Conservation (phyloP, 75 land plant species). For the Selaginella moellendorffii region DNA sequence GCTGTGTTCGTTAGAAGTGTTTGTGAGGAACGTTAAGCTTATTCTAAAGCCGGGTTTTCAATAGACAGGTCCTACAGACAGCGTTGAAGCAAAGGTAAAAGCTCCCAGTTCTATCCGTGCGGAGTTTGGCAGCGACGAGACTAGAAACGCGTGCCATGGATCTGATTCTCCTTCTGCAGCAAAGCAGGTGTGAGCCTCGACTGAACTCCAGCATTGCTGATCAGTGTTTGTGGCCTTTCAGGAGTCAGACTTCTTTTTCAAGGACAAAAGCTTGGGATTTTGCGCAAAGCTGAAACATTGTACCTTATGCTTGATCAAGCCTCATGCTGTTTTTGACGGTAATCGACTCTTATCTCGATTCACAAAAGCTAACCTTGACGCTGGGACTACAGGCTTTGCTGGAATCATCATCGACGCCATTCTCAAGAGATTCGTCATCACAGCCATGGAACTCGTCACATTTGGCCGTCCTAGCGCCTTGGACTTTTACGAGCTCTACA, state of each 20-base stretch:
- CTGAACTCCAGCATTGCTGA: not conserved
- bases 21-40: not conserved
- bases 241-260: slow-evolving; percentile 29
- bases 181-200: slow-evolving; percentile 12
- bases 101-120: slow-evolving; percentile 32
- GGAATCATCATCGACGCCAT: slow-evolving; percentile 24
- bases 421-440: slow-evolving; percentile 20
- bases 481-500: slow-evolving; percentile 27
- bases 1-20: not conserved
- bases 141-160: slow-evolving; percentile 33
- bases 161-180: slow-evolving; percentile 27
- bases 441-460: slow-evolving; percentile 25
- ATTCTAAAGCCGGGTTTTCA: not conserved
- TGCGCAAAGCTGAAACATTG: slow-evolving; percentile 21
- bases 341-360: no score
- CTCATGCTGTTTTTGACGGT: slow-evolving; percentile 31
- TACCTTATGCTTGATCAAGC: slow-evolving; percentile 28
- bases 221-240: slow-evolving; percentile 3
- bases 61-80: slow-evolving; percentile 26
- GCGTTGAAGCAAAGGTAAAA: slow-evolving; percentile 25
- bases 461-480: slow-evolving; percentile 21
- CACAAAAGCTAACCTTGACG: no score
- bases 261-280: slow-evolving; percentile 15
- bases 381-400: slow-evolving; percentile 21
- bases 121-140: slow-evolving; percentile 23